Percentiles rank a stretch among this genome's conserved stretches.
Evolutionary conservation across 1,139 yeast genomes (phyloP).

Genomic region (Nematodospora anomalae): DNA sequence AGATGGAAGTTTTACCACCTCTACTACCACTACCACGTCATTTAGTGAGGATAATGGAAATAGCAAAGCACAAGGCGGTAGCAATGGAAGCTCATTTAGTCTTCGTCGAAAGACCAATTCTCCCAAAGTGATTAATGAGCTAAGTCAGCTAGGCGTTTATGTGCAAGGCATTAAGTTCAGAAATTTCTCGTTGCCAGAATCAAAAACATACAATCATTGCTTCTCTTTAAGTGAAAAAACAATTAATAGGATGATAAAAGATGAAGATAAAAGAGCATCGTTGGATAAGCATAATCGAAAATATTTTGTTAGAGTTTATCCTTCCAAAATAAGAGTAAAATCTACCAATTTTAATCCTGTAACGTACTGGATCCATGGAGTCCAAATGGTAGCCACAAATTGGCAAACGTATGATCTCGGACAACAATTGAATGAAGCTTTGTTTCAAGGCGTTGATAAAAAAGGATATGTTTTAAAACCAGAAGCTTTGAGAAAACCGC

Average conservation of each 20-base stretch:
- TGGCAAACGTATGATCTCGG: conserved; percentile 95
- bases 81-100: conserved; percentile 17
- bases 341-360: conserved; percentile 84
- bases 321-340: conserved; percentile 71
- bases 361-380: conserved; percentile 78
- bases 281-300: conserved; percentile 75
- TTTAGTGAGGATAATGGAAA: conserved; percentile 46
- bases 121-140: conserved; percentile 38
- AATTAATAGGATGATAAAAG: conserved; percentile 62
- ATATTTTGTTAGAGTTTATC: conserved; percentile 82
- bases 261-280: conserved; percentile 50
- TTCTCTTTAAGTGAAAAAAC: conserved; percentile 83
- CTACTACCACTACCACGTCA: conserved; percentile 43
- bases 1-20: conserved; percentile 23
- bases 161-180: conserved; percentile 74
- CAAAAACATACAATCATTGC: conserved; percentile 77
- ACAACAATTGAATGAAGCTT: conserved; percentile 84
- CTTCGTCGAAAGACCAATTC: conserved; percentile 24
- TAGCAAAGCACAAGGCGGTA: conserved; percentile 1
- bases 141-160: conserved; percentile 66
- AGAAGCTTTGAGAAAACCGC: conserved; percentile 33
- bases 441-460: conserved; percentile 60
- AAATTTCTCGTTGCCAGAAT: conserved; percentile 83
- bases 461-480: conserved; percentile 86
- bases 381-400: conserved; percentile 93